Evolutionary conservation across 495 filamentous ascomycete species (phyloP).

Genomic region (Baudoinia panamericana): DNA sequence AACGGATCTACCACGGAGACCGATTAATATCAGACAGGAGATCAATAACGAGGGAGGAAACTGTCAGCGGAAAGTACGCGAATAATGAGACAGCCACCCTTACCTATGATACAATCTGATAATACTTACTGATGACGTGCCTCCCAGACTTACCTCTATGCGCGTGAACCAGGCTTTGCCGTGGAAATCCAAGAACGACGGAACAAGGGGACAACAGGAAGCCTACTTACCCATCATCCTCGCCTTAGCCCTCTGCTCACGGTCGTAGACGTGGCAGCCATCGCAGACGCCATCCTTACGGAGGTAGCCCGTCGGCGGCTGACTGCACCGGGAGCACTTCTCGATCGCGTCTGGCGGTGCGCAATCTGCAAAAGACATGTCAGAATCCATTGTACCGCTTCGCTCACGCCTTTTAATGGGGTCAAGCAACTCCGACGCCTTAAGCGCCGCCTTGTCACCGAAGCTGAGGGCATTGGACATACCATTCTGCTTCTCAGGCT

Average conservation of each 20-base stretch:
- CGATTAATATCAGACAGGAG: no score
- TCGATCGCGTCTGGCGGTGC: neutral
- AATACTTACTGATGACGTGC: neutral
- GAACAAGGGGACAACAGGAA: neutral
- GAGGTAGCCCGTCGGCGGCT: neutral
- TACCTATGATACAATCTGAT: no score
- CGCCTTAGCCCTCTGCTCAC: neutral
- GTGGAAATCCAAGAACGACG: neutral
- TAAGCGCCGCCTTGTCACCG: neutral
- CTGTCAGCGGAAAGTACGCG: neutral
- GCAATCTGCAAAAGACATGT: slow-evolving; percentile 3
- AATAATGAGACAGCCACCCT: neutral
- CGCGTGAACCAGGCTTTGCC: neutral
- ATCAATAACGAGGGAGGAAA: no score
- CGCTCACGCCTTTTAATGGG: neutral
- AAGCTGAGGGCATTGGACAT: no score
- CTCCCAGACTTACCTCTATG: neutral
- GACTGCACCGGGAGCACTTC: neutral
- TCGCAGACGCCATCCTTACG: neutral
- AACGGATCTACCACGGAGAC: no score
- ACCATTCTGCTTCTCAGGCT: no score
- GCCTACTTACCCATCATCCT: neutral
- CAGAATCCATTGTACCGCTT: neutral
- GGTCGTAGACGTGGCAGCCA: neutral
- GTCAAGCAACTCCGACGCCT: neutral